Conservation (phyloP, 139 green algal genomes). For the Picochlorum costavermella region DNA sequence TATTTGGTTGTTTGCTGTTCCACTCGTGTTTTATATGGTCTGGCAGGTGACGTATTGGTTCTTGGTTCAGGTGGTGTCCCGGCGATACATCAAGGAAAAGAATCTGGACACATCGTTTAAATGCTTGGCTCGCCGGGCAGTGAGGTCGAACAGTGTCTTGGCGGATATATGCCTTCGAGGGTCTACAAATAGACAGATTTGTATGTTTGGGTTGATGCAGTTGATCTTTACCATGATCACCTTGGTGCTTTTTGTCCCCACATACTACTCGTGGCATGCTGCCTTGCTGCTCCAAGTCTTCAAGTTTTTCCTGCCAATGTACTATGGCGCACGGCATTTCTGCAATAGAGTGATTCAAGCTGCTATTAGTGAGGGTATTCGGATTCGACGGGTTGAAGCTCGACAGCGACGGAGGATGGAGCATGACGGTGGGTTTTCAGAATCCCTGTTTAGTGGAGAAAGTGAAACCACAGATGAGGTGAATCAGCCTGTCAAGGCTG, state of each 20-base stretch:
- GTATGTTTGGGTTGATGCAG: slow-evolving; percentile 39
- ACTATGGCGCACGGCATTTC: slow-evolving; percentile 2
- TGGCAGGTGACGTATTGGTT: slow-evolving; percentile 61
- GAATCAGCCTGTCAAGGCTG: neutral
- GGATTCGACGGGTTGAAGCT: neutral
- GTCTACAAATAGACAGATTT: slow-evolving; percentile 20
- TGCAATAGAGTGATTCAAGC: slow-evolving; percentile 6
- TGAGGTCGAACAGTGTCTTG: slow-evolving; percentile 48
- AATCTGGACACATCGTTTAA: slow-evolving; percentile 53
- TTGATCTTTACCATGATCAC: slow-evolving; percentile 32
- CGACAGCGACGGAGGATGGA: neutral
- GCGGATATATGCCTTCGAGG: slow-evolving; percentile 41
- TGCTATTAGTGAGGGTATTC: slow-evolving; percentile 2
- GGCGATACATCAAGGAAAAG: slow-evolving; percentile 26
- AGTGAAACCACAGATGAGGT: neutral
- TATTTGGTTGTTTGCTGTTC: slow-evolving; percentile 37
- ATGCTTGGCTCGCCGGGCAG: slow-evolving; percentile 37
- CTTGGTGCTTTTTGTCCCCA: slow-evolving; percentile 24
- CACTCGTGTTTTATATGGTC: slow-evolving; percentile 45
- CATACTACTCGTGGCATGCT: slow-evolving; percentile 21
- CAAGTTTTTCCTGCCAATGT: slow-evolving; percentile 15
- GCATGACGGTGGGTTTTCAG: neutral
- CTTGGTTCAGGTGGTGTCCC: slow-evolving; percentile 45
- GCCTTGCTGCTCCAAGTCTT: slow-evolving; percentile 27
- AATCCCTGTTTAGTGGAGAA: neutral